Evolutionary conservation across 2,329 filamentous ascomycete genomes (phyloP).

Genomic region (Apiospora kogelbergensis): DNA sequence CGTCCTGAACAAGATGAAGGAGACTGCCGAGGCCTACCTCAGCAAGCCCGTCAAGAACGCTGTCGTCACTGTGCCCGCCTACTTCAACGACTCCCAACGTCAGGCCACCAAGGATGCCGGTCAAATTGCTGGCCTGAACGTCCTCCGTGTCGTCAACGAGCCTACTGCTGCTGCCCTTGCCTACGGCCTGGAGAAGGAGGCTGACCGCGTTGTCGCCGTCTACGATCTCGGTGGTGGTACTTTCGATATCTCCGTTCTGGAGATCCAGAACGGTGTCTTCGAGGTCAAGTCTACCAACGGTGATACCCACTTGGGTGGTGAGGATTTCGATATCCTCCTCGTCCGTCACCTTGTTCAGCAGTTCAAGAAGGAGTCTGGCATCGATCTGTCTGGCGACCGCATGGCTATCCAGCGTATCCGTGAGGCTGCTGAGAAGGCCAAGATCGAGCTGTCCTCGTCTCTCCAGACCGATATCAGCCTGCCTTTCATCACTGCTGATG

Average conservation of each 20-base stretch:
- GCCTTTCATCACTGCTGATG: slow-evolving; percentile 96
- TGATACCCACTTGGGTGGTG: slow-evolving; percentile 97
- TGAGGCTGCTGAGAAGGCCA: slow-evolving; percentile 98
- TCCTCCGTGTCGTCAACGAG: slow-evolving; percentile 97
- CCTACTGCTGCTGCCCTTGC: slow-evolving; percentile 93
- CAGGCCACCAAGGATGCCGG: slow-evolving; percentile 98
- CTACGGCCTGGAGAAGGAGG: slow-evolving; percentile 94
- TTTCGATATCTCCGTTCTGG: slow-evolving; percentile 97
- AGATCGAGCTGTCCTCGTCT: slow-evolving; percentile 96
- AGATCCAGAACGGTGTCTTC: slow-evolving; percentile 97
- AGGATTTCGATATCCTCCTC: slow-evolving; percentile 94
- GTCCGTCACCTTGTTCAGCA: slow-evolving; percentile 91
- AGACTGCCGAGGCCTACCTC: slow-evolving; percentile 92
- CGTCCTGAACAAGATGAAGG: slow-evolving; percentile 98
- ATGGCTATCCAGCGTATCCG: slow-evolving; percentile 99
- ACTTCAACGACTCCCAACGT: slow-evolving; percentile 98
- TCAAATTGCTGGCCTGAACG: slow-evolving; percentile 93
- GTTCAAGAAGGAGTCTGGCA: slow-evolving; percentile 94
- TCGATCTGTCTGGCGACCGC: slow-evolving; percentile 87
- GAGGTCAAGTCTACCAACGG: slow-evolving; percentile 99
- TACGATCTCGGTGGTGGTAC: slow-evolving; percentile 99
- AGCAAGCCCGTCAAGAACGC: slow-evolving; percentile 91
- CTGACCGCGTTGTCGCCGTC: slow-evolving; percentile 85
- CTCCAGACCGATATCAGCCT: slow-evolving; percentile 97
- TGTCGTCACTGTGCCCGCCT: slow-evolving; percentile 93